Evolutionary conservation across 2,329 filamentous ascomycete species (phyloP).

Genomic region (Hypoxylon sp.): DNA sequence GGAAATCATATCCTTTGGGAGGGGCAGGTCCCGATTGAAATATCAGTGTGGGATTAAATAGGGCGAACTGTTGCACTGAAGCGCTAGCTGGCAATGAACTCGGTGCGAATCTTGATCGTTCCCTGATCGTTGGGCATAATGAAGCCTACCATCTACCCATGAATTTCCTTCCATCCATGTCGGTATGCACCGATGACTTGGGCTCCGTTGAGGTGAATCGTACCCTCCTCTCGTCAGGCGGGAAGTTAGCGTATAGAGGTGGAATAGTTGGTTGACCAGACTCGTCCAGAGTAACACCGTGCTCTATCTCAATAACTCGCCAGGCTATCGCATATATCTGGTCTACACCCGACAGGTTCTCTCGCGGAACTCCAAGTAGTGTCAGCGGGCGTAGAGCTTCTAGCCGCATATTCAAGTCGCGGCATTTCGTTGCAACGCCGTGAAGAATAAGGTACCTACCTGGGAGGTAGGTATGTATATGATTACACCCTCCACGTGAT

Average conservation of each 20-base stretch:
- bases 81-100: conserved; percentile 41
- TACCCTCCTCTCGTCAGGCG: conserved; percentile 50
- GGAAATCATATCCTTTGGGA: neutral
- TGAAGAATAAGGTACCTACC: conserved; percentile 49
- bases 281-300: conserved; percentile 52
- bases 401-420: conserved; percentile 55
- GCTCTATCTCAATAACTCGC: conserved; percentile 59
- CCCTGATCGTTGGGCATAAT: conserved; percentile 45
- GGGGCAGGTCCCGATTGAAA: neutral
- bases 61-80: neutral
- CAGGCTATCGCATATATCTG: conserved; percentile 54
- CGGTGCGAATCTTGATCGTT: conserved; percentile 38
- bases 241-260: conserved; percentile 44
- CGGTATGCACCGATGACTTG: conserved; percentile 29
- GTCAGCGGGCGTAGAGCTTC: conserved; percentile 54
- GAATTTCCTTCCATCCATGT: conserved; percentile 35
- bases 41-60: neutral
- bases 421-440: conserved; percentile 58
- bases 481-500: conserved; percentile 2
- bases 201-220: conserved; percentile 46
- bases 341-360: conserved; percentile 58
- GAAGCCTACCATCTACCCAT: conserved; percentile 46
- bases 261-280: conserved; percentile 37
- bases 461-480: neutral
- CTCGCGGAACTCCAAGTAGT: conserved; percentile 51